Conservation (phyloP, 1,284 basidiomycete species). For the Ceratobasidium sp. region DNA sequence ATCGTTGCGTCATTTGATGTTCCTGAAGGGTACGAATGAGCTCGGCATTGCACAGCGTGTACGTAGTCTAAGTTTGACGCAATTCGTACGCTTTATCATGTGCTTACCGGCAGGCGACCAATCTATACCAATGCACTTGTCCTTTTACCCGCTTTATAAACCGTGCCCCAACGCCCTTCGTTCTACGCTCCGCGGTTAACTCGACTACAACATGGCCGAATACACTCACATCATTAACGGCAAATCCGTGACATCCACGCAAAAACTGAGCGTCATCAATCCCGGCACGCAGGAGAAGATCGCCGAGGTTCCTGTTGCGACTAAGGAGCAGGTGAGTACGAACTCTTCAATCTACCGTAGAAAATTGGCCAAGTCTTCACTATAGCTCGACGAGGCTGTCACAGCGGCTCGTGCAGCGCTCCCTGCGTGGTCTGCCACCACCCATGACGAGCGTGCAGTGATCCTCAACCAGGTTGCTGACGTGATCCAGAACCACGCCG, state of each 20-base stretch:
- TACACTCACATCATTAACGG: slow-evolving; percentile 40
- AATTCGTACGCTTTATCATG: no score
- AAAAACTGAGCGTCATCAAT: slow-evolving; percentile 22
- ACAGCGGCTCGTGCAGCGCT: slow-evolving; percentile 26
- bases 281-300: slow-evolving; percentile 32
- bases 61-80: no score
- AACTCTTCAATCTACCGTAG: not conserved
- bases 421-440: slow-evolving; percentile 26
- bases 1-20: no score
- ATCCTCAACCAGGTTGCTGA: slow-evolving; percentile 9
- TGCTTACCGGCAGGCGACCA: no score
- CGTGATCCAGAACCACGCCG: slow-evolving; percentile 5
- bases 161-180: no score
- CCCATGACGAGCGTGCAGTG: slow-evolving; percentile 10
- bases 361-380: not conserved
- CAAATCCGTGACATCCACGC: not conserved
- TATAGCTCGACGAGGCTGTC: slow-evolving; percentile 34
- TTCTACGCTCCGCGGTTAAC: no score
- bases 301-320: slow-evolving; percentile 25
- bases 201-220: no score
- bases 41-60: no score
- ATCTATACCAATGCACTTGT: no score
- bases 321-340: slow-evolving; percentile 17
- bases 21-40: no score
- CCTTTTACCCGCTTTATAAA: no score